Conservation (phyloP, 495 filamentous ascomycete genomes). For the Penicillium verhagenii region DNA sequence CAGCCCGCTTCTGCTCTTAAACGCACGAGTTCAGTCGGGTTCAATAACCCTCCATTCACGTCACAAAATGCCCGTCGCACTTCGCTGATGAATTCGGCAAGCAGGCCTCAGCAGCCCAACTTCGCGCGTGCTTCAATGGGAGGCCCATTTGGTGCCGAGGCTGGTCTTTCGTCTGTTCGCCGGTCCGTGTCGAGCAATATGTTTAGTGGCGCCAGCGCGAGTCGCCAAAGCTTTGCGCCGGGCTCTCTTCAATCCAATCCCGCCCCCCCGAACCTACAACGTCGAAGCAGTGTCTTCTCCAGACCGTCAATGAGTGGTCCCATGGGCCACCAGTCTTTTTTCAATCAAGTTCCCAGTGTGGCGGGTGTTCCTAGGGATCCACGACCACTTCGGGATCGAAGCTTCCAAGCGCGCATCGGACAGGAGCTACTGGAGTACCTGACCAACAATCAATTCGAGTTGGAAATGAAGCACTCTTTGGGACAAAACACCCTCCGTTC, state of each 20-base stretch:
- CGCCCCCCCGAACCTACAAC: constrained; percentile 48
- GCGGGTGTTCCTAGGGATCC: constrained; percentile 84
- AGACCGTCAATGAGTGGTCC: constrained; percentile 61
- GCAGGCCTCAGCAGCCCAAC: constrained; percentile 78
- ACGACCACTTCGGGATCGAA: constrained; percentile 78
- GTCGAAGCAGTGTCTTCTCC: constrained; percentile 85
- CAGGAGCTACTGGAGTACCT: constrained; percentile 92
- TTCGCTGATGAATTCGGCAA: constrained; percentile 82
- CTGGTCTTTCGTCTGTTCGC: constrained; percentile 81
- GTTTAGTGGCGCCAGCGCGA: constrained; percentile 55
- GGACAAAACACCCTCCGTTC: constrained; percentile 83
- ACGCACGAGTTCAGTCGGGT: constrained; percentile 79
- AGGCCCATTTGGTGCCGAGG: constrained; percentile 64
- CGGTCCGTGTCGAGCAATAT: constrained; percentile 73
- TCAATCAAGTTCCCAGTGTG: constrained; percentile 75
- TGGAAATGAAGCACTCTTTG: constrained; percentile 92
- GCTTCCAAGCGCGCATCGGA: constrained; percentile 76
- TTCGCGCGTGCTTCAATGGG: constrained; percentile 84
- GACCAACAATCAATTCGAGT: constrained; percentile 87
- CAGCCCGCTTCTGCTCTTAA: constrained; percentile 95
- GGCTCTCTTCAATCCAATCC: constrained; percentile 52
- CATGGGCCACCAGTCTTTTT: constrained; percentile 81
- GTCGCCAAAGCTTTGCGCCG: constrained; percentile 71
- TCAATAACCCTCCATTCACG: constrained; percentile 62
- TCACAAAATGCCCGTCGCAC: constrained; percentile 75